These are phyloP conservation scores for Lactarius sp. DNA, from an alignment of 768 basidiomycete species.

Conservation along the genomic window DNA sequence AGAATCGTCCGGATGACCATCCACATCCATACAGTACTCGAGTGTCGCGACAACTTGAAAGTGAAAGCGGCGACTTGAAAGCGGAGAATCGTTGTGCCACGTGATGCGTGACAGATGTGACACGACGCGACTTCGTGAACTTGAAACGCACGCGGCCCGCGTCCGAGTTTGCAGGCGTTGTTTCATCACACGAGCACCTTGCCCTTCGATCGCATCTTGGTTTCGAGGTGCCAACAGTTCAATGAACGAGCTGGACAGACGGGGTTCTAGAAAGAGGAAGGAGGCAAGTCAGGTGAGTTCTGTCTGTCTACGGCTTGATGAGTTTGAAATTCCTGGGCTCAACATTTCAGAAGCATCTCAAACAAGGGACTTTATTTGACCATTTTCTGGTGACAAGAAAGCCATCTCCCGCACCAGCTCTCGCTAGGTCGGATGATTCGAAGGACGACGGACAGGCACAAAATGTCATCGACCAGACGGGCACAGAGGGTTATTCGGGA, in stretches of 20 bases:
- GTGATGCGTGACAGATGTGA: neutral
- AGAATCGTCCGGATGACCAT: conserved; percentile 4
- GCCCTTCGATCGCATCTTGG: neutral
- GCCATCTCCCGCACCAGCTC: neutral
- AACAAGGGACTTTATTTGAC: conserved; percentile 31
- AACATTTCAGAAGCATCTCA: conserved; percentile 10
- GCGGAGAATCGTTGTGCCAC: no score
- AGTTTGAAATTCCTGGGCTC: neutral
- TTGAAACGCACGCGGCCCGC: neutral
- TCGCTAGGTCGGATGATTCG: neutral
- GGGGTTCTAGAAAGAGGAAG: conserved; percentile 8
- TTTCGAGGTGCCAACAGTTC: neutral
- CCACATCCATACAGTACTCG: neutral
- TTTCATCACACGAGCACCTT: neutral
- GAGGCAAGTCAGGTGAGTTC: conserved; percentile 3
- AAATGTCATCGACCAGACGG: neutral
- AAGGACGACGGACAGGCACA: neutral
- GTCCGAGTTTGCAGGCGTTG: neutral
- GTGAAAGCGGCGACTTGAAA: no score
- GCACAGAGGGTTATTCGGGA: neutral
- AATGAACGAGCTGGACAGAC: conserved; percentile 10
- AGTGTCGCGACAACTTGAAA: neutral
- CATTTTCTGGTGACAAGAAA: conserved; percentile 10
- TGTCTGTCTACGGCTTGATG: neutral
- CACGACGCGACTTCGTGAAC: conserved; percentile 3